Base-by-base conservation (phyloP, 1,139 yeast genomes). In the Debaryomyces subglobosus region DNA sequence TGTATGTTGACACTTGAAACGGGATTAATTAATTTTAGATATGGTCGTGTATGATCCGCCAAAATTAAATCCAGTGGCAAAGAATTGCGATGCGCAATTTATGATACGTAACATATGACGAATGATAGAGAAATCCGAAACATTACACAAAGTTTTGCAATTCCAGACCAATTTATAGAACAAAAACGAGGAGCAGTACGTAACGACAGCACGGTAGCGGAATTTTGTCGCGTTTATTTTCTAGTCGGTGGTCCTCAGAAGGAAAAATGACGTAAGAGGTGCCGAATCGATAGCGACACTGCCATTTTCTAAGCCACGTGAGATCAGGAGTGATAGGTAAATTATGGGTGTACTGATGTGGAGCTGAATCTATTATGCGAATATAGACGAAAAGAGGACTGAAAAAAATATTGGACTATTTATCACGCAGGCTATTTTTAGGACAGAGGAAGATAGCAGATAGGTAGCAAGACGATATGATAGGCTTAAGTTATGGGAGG, bases 1-100 rank as follows among this genome's bases (percentile, higher is more conserved):
- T 21, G 35, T 39, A 30, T 39, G 43, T 39, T 39, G 43, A 39
- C 43, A 39, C 20, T 39, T 39, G 43, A 39, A 39, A 39, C 43
- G 9, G 24, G 33, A 39, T 29, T 39, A 39, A 30, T 39, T 39
- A 39, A 29, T 29, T 39, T 30, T 39, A 39, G 43, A 39, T 39
- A 39, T 30, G 43, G 43, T 39, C 43, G 43, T 39, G 43, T 30
- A 30, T 30, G 21, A 21, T 30, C 43, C 43, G 36, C 5, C 29
- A 23, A 39, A 7, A 8, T 18, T 39, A 15, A 21, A 18, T 27
- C 24, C 36, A 39, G 35, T 39, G 43, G 43, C 43, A 20, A 39
- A 39, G 16, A 13, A 30, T 20, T 27, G 15, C n/a, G 25, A 29
- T 39, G 36, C 29, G 36, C 33, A 27, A 39, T 20, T 20, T 39